phyloP scores from a whole-genome alignment of 176 grass and related monocot species.

The Phragmites australis region DNA sequence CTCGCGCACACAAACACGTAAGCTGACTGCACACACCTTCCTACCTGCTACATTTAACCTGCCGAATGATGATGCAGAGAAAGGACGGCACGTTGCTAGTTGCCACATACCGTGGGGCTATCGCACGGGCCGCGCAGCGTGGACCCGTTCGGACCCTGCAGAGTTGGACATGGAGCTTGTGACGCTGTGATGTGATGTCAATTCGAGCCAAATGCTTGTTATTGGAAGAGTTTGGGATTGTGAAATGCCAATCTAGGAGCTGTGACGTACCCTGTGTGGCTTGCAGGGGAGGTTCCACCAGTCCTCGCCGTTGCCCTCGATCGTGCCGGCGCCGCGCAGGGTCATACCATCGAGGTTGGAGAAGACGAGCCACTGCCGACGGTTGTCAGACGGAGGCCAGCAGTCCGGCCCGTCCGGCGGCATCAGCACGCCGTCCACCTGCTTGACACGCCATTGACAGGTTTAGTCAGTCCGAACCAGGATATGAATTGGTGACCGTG shows the following conservation, averaged over 20 bases:
- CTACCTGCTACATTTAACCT: no score
- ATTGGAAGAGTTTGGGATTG: no score
- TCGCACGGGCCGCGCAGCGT: conserved; percentile 79
- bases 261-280: conserved; percentile 80
- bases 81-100: no score
- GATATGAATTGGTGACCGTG: neutral
- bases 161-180: no score
- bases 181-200: no score
- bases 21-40: no score
- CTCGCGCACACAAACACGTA: no score
- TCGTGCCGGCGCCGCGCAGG: conserved; percentile 58
- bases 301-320: conserved; percentile 81
- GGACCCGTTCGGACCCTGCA: conserved; percentile 78
- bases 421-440: conserved; percentile 77
- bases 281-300: conserved; percentile 93
- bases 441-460: no score
- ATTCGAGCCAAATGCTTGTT: no score
- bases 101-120: conserved; percentile 70
- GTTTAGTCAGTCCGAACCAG: no score
- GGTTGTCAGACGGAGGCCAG: conserved; percentile 65
- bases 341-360: conserved; percentile 62
- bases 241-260: no score
- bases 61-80: no score
- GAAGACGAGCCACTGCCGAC: conserved; percentile 68
- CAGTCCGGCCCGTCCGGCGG: conserved; percentile 60